phyloP scores from a whole-genome alignment of 2,329 filamentous ascomycete species.

The Leptographium radiaticola region DNA sequence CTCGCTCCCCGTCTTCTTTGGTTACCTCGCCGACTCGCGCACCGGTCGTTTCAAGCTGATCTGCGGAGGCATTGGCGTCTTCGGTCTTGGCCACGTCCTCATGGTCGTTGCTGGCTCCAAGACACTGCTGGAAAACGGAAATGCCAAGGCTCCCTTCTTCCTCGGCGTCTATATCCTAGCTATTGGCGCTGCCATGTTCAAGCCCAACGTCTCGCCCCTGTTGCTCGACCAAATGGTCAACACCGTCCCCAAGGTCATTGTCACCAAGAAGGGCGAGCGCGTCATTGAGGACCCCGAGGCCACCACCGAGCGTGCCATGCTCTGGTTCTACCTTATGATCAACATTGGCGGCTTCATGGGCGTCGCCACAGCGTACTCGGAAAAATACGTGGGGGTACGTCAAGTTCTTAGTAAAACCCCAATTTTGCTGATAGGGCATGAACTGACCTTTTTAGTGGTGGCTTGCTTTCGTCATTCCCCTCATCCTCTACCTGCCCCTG shows the following conservation, averaged over 20 bases:
- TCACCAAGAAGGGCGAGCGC: constrained; percentile 41
- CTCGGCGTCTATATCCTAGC: constrained; percentile 43
- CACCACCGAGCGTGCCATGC: constrained; percentile 55
- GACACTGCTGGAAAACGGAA: constrained; percentile 27
- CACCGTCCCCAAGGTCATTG: constrained; percentile 42
- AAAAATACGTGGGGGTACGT: constrained; percentile 50
- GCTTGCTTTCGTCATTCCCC: constrained; percentile 53
- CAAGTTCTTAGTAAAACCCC: constrained; percentile 17
- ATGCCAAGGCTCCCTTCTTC: constrained; percentile 41
- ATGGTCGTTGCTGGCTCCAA: constrained; percentile 47
- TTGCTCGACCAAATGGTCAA: constrained; percentile 58
- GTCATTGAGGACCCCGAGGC: constrained; percentile 59
- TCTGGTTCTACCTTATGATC: constrained; percentile 53
- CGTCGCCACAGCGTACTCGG: constrained; percentile 57
- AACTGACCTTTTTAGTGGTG: constrained; percentile 23
- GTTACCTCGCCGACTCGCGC: constrained; percentile 52
- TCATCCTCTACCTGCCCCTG: constrained; percentile 27
- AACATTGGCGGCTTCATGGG: constrained; percentile 54
- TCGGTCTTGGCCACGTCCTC: constrained; percentile 55
- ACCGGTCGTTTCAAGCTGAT: constrained; percentile 62
- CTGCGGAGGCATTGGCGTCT: constrained; percentile 52
- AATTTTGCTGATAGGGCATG: neutral
- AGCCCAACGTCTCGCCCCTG: constrained; percentile 62
- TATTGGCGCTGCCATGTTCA: constrained; percentile 67
- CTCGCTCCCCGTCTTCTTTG: constrained; percentile 39